Evolutionary conservation across 2,329 filamentous ascomycete genomes (phyloP), one percentile per base, ranked within the genome.

Genomic region (Colletotrichum cereale): DNA sequence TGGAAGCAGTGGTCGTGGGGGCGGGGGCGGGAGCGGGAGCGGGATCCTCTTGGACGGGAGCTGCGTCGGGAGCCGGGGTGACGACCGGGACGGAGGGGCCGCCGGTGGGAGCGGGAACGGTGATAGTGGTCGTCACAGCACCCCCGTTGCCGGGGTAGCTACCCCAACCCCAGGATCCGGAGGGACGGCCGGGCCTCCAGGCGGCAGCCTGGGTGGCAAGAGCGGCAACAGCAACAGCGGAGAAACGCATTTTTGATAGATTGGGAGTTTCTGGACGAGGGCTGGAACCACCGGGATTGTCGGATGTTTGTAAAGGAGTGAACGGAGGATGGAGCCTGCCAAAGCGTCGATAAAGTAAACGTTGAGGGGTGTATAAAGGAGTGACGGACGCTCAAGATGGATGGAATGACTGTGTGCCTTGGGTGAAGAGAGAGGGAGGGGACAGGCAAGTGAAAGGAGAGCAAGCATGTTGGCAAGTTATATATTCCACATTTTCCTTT

Each of bases 1-100:
- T 44, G 50, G 50, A 26, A 29, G 69, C 2, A 66, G 72, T 12
- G 58, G 70, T 16, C 48, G 62, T 24, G 58, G 58, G 16, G 56
- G 71, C 52, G 11, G 60, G 18, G 14, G 73, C 64, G 76, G 73
- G 29, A 75, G 67, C 34, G 74, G 66, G 36, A 74, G 73, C 53
- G 74, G 75, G 38, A 34, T 34, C 50, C 42, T 68, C 52, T 53
- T 69, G 53, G 29, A 40, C 53, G 14, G 38, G 40, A 67, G 62
- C 57, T 66, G 67, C 24, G 74, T 71, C 47, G 73, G 72, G 14
- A 75, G 77, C 31, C 76, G 80, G 18, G 75, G 76, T 55, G 36
- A 71, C 47, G 40, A 38, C 57, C 34, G 62, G 48, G 21, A 44
- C 16, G n/a, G 52, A 48, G 58, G 67, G 53, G 38, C 26, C 29